phyloP scores from a whole-genome alignment of 73 alveolate species.

The Uronychia binucleata region DNA sequence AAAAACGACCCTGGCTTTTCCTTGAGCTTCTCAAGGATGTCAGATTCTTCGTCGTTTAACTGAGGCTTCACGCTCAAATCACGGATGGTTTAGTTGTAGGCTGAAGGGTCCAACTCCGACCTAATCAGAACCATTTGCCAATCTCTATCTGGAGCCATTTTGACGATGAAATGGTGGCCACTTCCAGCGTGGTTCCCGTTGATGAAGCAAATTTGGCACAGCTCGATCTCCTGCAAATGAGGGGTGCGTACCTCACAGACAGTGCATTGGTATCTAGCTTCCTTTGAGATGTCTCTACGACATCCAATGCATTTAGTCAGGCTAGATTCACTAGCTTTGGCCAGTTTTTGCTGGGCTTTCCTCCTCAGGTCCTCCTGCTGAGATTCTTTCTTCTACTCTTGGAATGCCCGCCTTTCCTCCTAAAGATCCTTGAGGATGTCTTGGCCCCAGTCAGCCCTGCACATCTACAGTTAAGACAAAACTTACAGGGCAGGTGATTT shows the following conservation, averaged over 20 bases:
- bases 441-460: slow-evolving; percentile 61
- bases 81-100: no score
- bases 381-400: slow-evolving; percentile 12
- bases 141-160: slow-evolving; percentile 33
- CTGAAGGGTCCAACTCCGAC: no score
- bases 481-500: slow-evolving; percentile 57
- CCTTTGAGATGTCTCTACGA: slow-evolving; percentile 13
- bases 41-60: neutral
- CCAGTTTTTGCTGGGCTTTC: neutral
- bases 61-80: neutral
- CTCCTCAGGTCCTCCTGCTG: slow-evolving; percentile 8
- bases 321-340: no score
- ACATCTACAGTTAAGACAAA: slow-evolving; percentile 12
- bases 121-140: slow-evolving; percentile 42
- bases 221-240: no score
- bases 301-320: no score
- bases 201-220: no score
- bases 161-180: slow-evolving; percentile 21
- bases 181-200: no score
- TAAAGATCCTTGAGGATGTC: slow-evolving; percentile 54
- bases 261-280: slow-evolving; percentile 22
- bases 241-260: slow-evolving; percentile 29
- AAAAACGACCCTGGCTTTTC: neutral
- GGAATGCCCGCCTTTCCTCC: slow-evolving; percentile 23
- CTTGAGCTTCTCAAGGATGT: neutral